Base-by-base conservation (phyloP, 2,329 filamentous ascomycete species). In the Aureobasidium sp. region DNA sequence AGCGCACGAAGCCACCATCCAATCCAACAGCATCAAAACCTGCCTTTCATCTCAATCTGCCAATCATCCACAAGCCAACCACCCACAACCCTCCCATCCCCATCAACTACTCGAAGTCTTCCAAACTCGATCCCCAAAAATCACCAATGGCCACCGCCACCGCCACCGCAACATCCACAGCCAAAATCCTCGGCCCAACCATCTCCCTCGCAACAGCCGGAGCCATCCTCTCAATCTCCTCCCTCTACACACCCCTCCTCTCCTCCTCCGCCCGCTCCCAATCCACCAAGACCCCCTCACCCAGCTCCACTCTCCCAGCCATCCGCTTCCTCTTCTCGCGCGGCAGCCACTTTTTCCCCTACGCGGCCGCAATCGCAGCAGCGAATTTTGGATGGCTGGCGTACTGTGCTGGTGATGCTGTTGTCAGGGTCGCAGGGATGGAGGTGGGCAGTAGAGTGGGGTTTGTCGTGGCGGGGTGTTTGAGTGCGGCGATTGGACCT, bases 241-340 rank as follows among this genome's bases (percentile, higher is more conserved):
- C 38, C 7, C n/a, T 59, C 55, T 45, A 15, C 37, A 57, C 43
- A n/a, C 54, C 60, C 15, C 38, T 59, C 3, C 43, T 43, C 8
- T 42, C 57, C 11, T 19, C 45, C 2, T 25, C 29, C 6, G 55
- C 55, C 8, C 55, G 55, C 43, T 61, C 35, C 6, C 45, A 57
- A 45, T 59, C 43, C 2, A 17, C 45, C 10, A 25, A 8, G 0
- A 57, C 38, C 7, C 60, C 54, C 7, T 42, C 21, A 8, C 54
- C 42, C 1, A 6, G 10, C 19, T 33, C 19, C 3, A 57, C 60
- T 7, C 43, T 59, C 3, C 55, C 55, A 21, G 43, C 55, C 9
- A 50, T 59, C 6, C 55, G 55, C 27, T 59, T 59, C 25, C 35
- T 59, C 9, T 59, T 59, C 43, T 37, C 29, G 0, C 42, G 55